These are phyloP conservation scores for Cymbomonas tetramitiformis DNA, from an alignment of 139 green algal genomes.

Conservation along the genomic window DNA sequence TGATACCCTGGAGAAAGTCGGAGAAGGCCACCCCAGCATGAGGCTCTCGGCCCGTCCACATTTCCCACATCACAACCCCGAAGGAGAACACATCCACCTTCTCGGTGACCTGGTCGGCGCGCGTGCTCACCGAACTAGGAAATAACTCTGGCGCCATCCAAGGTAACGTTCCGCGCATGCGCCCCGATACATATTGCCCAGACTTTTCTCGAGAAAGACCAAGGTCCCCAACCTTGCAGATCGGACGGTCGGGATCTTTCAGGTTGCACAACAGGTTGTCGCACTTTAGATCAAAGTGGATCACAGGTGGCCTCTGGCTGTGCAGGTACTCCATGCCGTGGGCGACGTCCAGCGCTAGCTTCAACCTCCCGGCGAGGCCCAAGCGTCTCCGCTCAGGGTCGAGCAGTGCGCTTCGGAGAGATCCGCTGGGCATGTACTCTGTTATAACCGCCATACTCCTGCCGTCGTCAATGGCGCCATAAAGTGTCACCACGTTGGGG, in stretches of 20 bases:
- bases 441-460: too few relatives aligned
- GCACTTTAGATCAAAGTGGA: slow-evolving; percentile 87
- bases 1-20: slow-evolving; percentile 49
- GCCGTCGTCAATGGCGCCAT: slow-evolving; percentile 50
- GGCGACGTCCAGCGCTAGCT: slow-evolving; percentile 60
- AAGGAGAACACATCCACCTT: slow-evolving; percentile 45
- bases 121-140: slow-evolving; percentile 16
- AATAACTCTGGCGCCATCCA: slow-evolving; percentile 29
- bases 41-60: slow-evolving; percentile 34
- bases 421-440: slow-evolving; percentile 26
- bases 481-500: slow-evolving; percentile 84
- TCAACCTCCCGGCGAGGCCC: slow-evolving; percentile 40
- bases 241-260: too few relatives aligned
- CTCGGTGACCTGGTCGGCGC: slow-evolving; percentile 39
- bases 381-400: slow-evolving; percentile 9
- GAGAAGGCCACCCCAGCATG: slow-evolving; percentile 45
- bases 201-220: slow-evolving; percentile 62
- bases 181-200: slow-evolving; percentile 33
- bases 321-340: slow-evolving; percentile 81
- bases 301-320: slow-evolving; percentile 57
- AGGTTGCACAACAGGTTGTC: slow-evolving; percentile 66
- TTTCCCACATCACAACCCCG: slow-evolving; percentile 48
- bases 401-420: neutral
- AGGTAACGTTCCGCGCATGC: slow-evolving; percentile 20
- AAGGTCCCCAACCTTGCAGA: slow-evolving; percentile 66